These are phyloP conservation scores for Serpula lacrymans DNA, from an alignment of 768 basidiomycete genomes.

Conservation along the genomic window DNA sequence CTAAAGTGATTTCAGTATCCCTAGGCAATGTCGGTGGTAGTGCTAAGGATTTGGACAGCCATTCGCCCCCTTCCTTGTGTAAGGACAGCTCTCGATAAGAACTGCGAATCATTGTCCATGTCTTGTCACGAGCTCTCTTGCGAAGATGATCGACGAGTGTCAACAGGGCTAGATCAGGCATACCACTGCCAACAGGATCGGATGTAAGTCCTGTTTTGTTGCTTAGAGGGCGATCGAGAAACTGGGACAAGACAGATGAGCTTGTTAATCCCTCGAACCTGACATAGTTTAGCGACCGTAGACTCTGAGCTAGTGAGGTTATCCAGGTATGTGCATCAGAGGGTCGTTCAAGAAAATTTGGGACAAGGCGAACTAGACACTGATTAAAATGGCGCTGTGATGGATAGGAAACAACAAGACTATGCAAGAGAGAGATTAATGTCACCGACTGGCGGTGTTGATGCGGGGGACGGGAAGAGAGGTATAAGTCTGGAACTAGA, in stretches of 20 bases:
- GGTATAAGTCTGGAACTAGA: constrained; percentile 51
- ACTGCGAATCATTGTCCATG: constrained; percentile 58
- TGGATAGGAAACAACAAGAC: constrained; percentile 79
- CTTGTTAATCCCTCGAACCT: constrained; percentile 45
- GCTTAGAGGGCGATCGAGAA: constrained; percentile 22
- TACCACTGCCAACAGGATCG: constrained; percentile 5
- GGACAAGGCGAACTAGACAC: constrained; percentile 40
- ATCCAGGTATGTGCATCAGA: constrained; percentile 50
- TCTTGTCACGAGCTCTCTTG: constrained; percentile 45
- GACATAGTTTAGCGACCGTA: constrained; percentile 55
- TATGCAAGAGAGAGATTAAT: too few relatives aligned
- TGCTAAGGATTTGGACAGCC: constrained; percentile 49
- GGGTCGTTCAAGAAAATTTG: constrained; percentile 33
- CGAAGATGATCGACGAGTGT: constrained; percentile 46
- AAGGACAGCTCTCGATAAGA: constrained; percentile 59
- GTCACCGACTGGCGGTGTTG: constrained; percentile 45
- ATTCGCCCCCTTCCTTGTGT: constrained; percentile 36
- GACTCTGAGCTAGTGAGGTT: constrained; percentile 41
- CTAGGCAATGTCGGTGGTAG: constrained; percentile 34
- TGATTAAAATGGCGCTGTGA: constrained; percentile 31
- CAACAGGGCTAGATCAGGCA: constrained; percentile 41
- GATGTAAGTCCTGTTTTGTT: constrained; percentile 13
- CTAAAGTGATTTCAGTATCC: constrained; percentile 28
- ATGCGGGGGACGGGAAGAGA: constrained; percentile 47
- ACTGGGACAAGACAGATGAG: constrained; percentile 14